Percentiles rank a stretch among this genome's conserved stretches.
Conservation (phyloP, 306 rosid genomes). For the Lotus japonicus region DNA sequence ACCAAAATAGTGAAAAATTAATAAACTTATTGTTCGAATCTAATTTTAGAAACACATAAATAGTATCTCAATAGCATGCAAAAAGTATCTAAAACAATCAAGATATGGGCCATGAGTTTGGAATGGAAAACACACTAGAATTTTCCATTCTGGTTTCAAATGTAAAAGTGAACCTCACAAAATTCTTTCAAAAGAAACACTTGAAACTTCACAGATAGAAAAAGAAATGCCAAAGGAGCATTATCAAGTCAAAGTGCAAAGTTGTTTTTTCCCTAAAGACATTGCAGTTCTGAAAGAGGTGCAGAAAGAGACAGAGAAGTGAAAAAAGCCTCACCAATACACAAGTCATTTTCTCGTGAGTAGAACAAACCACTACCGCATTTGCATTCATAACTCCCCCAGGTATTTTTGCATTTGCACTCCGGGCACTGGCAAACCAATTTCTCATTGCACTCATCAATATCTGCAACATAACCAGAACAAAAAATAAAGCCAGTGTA, state of each 20-base stretch:
- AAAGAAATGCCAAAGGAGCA: background rate
- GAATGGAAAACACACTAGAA: background rate
- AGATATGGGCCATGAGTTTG: background rate
- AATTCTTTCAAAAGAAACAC: background rate
- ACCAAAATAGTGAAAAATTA: no score
- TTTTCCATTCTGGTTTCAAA: background rate
- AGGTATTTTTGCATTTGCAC: constrained; percentile 79
- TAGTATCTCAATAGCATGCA: background rate
- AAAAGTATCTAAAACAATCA: background rate
- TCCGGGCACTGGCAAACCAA: constrained; percentile 68
- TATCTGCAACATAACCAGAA: constrained; percentile 45
- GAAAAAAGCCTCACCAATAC: constrained; percentile 51
- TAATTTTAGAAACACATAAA: background rate
- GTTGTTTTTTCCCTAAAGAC: background rate
- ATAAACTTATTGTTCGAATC: background rate
- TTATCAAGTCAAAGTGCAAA: background rate
- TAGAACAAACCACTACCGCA: constrained; percentile 63
- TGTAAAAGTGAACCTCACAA: background rate
- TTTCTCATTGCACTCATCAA: constrained; percentile 82
- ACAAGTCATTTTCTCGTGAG: constrained; percentile 64
- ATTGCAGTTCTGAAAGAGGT: background rate
- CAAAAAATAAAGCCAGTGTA: background rate
- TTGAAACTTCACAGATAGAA: background rate
- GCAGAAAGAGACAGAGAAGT: background rate
- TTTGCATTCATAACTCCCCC: constrained; percentile 91